These are phyloP conservation scores for Pugionium cornutum DNA, from an alignment of 345 rosid genomes.

Conservation along the genomic window DNA sequence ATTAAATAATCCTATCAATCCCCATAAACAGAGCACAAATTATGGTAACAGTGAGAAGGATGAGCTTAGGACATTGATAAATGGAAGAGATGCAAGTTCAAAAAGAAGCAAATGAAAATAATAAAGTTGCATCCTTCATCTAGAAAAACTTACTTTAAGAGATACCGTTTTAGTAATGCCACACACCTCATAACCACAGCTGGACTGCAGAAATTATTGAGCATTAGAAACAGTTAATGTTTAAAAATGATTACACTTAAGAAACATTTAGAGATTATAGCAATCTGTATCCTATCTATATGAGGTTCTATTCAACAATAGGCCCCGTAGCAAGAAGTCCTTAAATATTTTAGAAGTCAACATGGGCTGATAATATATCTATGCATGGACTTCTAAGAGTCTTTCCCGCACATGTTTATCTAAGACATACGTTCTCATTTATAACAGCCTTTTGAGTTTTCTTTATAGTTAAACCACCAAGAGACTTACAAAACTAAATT, in stretches of 20 bases:
- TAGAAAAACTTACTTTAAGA: conserved; percentile 62
- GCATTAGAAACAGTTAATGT: conserved; percentile 36
- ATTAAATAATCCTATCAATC: conserved; percentile 12
- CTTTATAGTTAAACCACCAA: conserved; percentile 7
- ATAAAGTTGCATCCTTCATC: conserved; percentile 25
- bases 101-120: conserved; percentile 26
- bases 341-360: conserved; percentile 12
- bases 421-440: background rate
- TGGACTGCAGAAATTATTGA: conserved; percentile 64
- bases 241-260: conserved; percentile 13
- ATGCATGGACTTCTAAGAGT: conserved; percentile 1
- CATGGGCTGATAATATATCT: background rate
- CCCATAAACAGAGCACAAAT: background rate
- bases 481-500: conserved; percentile 4
- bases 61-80: conserved; percentile 22
- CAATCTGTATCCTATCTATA: conserved; percentile 22
- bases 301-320: conserved; percentile 12
- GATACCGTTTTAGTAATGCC: conserved; percentile 84
- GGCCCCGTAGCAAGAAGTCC: conserved; percentile 2
- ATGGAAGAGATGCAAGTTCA: conserved; percentile 20
- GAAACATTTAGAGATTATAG: conserved; percentile 3
- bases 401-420: conserved; percentile 12
- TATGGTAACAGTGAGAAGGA: background rate
- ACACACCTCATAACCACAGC: conserved; percentile 96
- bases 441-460: conserved; percentile 4